Evolutionary conservation across 345 rosid species (phyloP).

Genomic region (Punica granatum): DNA sequence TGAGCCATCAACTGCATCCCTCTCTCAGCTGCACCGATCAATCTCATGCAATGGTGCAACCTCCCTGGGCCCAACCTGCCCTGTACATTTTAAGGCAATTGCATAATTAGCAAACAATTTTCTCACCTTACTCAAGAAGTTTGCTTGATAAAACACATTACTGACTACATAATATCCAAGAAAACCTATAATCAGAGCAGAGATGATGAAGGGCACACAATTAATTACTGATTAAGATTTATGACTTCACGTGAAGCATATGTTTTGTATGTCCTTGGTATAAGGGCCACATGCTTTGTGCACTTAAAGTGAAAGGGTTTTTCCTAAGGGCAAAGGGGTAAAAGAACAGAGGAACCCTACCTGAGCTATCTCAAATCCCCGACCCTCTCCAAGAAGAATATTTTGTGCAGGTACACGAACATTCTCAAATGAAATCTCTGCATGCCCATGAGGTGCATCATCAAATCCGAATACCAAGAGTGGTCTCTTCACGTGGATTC

Average conservation of each 20-base stretch:
- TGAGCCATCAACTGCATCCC: slow-evolving; percentile 90
- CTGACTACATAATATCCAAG: background rate
- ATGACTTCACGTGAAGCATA: background rate
- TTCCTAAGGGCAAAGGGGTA: background rate
- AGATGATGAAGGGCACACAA: background rate
- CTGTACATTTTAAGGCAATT: slow-evolving; percentile 33
- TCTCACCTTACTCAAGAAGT: background rate
- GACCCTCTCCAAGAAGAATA: slow-evolving; percentile 91
- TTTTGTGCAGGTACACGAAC: slow-evolving; percentile 76
- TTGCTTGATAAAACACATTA: background rate
- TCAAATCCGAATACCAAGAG: slow-evolving; percentile 87
- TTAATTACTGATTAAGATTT: background rate
- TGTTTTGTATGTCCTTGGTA: background rate
- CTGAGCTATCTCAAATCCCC: slow-evolving; percentile 99
- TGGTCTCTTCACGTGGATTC: slow-evolving; percentile 69
- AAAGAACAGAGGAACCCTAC: slow-evolving; percentile 22
- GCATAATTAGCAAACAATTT: background rate
- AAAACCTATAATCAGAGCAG: slow-evolving; percentile 2
- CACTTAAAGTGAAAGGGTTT: background rate
- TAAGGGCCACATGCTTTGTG: background rate
- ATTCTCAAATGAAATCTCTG: slow-evolving; percentile 71
- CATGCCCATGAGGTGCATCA: slow-evolving; percentile 99
- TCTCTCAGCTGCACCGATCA: slow-evolving; percentile 95
- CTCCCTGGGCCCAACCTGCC: slow-evolving; percentile 99
- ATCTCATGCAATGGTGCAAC: slow-evolving; percentile 97